Percentiles rank a stretch among this genome's conserved stretches.
phyloP scores from a whole-genome alignment of 306 rosid species.

The Dicorynia guianensis region DNA sequence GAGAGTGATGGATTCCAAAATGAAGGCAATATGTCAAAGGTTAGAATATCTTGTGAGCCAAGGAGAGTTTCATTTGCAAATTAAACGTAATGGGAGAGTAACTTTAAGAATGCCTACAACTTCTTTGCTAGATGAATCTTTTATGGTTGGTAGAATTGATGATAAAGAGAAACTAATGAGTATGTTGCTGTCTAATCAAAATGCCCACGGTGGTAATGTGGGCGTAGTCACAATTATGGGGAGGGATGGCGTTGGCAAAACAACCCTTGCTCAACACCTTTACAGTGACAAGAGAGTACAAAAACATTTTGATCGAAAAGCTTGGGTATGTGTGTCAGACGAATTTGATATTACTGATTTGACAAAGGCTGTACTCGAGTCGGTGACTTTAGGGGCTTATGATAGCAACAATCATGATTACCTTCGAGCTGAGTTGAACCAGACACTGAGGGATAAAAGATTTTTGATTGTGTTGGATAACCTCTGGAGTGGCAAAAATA shows the following conservation, averaged over 20 bases:
- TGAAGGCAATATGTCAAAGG: too few species aligned
- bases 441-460: slow-evolving; percentile 30
- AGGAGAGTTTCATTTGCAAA: slow-evolving; percentile 46
- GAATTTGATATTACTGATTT: too few species aligned
- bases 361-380: too few species aligned
- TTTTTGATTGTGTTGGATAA: slow-evolving; percentile 50
- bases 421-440: slow-evolving; percentile 46
- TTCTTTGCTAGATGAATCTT: slow-evolving; percentile 33
- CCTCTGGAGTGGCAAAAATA: slow-evolving; percentile 43
- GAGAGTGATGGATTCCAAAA: neutral
- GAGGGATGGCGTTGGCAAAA: too few species aligned
- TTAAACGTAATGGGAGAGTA: slow-evolving; percentile 4
- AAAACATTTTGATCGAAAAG: too few species aligned
- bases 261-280: too few species aligned
- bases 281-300: too few species aligned
- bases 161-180: slow-evolving; percentile 41
- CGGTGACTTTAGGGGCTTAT: neutral
- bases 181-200: too few species aligned
- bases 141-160: slow-evolving; percentile 33
- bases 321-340: too few species aligned
- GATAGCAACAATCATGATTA: slow-evolving; percentile 43
- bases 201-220: too few species aligned
- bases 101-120: slow-evolving; percentile 38
- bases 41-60: too few species aligned
- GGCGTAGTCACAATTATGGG: too few species aligned